Base-by-base conservation (phyloP, 176 grass and related monocot genomes). In the Hyparrhenia diplandra region DNA sequence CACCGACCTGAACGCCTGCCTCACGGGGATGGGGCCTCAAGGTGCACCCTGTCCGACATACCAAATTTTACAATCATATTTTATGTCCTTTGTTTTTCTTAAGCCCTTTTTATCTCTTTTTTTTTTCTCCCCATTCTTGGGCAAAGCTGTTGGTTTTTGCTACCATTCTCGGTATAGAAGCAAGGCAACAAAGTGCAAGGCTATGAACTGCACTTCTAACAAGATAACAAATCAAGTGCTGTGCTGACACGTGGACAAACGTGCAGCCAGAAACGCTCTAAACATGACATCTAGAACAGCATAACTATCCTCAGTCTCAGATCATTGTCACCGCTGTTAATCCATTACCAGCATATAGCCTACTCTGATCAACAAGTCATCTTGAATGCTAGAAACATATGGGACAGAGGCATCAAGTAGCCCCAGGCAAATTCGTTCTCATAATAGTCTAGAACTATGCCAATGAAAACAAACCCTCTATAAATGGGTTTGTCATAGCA, bases 401-500 rank as follows among this genome's bases (percentile, higher is more conserved):
- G 5, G 5, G 1, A 6, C 31, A 18, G 20, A 30, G 24, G 54
- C 9, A 16, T 6, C 11, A 69, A 75, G 13, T 8, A 63, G 34
- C 60, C 9, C 69, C 20, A 18, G 21, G 32, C 16, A 72, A 45
- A 55, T 73, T 46, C 66, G 64, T 18, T 69, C 5, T 62, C 6
- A 36, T 64, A 31, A 5, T 67, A 36, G 39, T 79, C 61, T 67
- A 79, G n/a, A 80, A 34, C 25, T 13, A 7, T 49, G 54, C 27
- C 47, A 64, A 82, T 47, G 57, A 20, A 63, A 64, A 39, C 64
- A 64, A 67, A 62, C 74, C 73, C 75, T 59, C 49, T 74, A 79
- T 79, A 74, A 47, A 54, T 51, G 41, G 55, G 67, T 29, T n/a
- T 52, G 68, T 5, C 61, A 83, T 41, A 62, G 47, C 74, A 83